These are phyloP conservation scores for Aspergillus brasiliensis DNA, from an alignment of 2,329 filamentous ascomycete species.

Conservation along the genomic window DNA sequence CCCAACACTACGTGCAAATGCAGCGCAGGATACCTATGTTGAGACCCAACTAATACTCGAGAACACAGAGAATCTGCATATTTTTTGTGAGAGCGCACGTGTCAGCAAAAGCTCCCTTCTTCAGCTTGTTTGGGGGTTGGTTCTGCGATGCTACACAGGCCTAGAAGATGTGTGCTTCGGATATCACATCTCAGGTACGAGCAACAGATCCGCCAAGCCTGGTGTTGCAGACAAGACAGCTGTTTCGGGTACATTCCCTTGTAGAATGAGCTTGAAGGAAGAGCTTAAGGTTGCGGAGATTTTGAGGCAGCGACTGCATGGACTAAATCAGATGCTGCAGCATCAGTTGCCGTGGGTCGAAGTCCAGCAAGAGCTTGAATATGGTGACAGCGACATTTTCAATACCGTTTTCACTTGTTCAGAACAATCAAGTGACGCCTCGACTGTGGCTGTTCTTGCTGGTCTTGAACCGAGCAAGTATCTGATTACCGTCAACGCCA, in stretches of 20 bases:
- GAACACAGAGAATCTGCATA: slow-evolving; percentile 24
- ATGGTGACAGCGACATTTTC: slow-evolving; percentile 29
- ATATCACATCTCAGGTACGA: slow-evolving; percentile 41
- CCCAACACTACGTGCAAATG: slow-evolving; percentile 31
- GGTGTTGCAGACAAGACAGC: slow-evolving; percentile 20
- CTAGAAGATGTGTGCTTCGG: slow-evolving; percentile 51
- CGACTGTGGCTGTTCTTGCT: slow-evolving; percentile 13
- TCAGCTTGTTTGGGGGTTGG: slow-evolving; percentile 49
- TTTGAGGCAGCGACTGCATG: slow-evolving; percentile 24
- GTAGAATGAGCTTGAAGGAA: slow-evolving; percentile 30
- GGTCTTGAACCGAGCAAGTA: slow-evolving; percentile 16
- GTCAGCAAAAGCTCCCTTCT: slow-evolving; percentile 31
- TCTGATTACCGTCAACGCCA: slow-evolving; percentile 32
- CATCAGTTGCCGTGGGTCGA: slow-evolving; percentile 26
- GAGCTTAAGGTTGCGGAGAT: slow-evolving; percentile 23
- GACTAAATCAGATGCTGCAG: slow-evolving; percentile 21
- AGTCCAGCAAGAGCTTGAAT: slow-evolving; percentile 29
- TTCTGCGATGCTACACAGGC: slow-evolving; percentile 47
- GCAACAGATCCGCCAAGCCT: slow-evolving; percentile 32
- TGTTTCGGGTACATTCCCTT: slow-evolving; percentile 19
- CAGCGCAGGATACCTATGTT: slow-evolving; percentile 9
- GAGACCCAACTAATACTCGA: slow-evolving; percentile 23
- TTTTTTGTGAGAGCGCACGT: slow-evolving; percentile 24
- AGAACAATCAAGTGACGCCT: not conserved
- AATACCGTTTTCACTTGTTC: slow-evolving; percentile 34